These are phyloP conservation scores for Russula earlei DNA, from an alignment of 768 basidiomycete species.

Conservation along the genomic window DNA sequence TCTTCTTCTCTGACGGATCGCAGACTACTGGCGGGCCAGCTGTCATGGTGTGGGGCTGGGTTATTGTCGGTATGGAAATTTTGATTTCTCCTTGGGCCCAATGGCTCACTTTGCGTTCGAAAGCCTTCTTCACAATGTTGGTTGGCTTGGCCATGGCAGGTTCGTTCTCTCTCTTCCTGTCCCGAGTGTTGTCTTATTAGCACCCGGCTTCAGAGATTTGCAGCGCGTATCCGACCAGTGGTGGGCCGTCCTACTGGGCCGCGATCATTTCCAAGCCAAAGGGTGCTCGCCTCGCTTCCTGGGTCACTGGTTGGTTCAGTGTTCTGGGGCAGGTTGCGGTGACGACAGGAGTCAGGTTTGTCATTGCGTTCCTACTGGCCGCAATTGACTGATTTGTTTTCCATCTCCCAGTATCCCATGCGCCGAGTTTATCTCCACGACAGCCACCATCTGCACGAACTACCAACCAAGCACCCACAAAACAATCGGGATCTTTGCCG, in stretches of 20 bases:
- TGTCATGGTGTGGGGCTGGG: conserved; percentile 72
- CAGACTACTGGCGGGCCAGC: conserved; percentile 68
- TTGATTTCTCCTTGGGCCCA: not conserved
- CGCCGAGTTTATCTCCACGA: conserved; percentile 59
- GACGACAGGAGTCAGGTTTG: conserved; percentile 60
- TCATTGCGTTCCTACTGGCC: not conserved
- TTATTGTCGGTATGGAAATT: conserved; percentile 44
- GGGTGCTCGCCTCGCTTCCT: conserved; percentile 56
- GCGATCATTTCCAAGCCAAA: conserved; percentile 56
- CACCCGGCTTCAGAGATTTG: conserved; percentile 28
- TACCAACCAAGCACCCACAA: conserved; percentile 51
- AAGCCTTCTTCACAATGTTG: conserved; percentile 57
- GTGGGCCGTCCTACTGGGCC: conserved; percentile 74
- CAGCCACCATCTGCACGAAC: conserved; percentile 45
- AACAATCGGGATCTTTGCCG: conserved; percentile 61
- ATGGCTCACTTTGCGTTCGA: not conserved
- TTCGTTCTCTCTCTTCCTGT: conserved; percentile 23
- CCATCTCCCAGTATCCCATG: conserved; percentile 43
- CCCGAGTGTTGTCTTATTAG: not conserved
- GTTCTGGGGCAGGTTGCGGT: conserved; percentile 68
- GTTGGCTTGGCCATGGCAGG: conserved; percentile 74
- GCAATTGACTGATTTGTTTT: not conserved
- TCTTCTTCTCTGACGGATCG: not conserved
- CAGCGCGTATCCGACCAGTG: conserved; percentile 62
- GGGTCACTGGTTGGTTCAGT: conserved; percentile 73